Evolutionary conservation across 768 basidiomycete genomes (phyloP), one percentile per base, ranked within the genome.

Genomic region (Naganishia vishniacii): DNA sequence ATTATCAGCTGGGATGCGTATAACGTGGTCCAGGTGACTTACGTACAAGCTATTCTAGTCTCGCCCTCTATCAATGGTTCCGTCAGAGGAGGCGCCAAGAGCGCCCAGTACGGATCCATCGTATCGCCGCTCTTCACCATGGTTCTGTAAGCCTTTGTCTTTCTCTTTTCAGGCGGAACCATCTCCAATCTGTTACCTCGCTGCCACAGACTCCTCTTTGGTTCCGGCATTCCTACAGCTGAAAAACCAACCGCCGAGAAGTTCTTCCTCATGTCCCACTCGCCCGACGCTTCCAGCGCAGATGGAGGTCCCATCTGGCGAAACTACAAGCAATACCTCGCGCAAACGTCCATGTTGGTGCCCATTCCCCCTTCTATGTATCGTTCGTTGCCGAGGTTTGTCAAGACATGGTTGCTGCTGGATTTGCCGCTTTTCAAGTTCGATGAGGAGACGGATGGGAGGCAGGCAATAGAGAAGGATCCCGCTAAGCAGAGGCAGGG

Each of bases 161-260:
- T 3, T 46, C 28, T 9, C 42, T n/a, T 31, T 31, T 37, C 56
- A n/a, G 40, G n/a, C 32, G 3, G 16, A 42, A 15, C 23, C 11
- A 16, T 44, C 37, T 6, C 26, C n/a, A 25, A 9, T 8, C 44
- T 60, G 4, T 12, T 40, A 9, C 3, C 20, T 12, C 42, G n/a
- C n/a, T n/a, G n/a, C 28, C 37, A 15, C 46, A 70, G 69, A 12
- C 65, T 76, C 6, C 81, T 88, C 78, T 87, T 86, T 76, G 83
- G 79, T 5, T 85, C 85, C 12, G 87, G 86, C 9, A 70, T 88
- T n/a, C 86, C 86, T 0, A 84, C 84, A 0, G 85, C 84, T 4
- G 85, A 86, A 73, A 86, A 85, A 72, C 85, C 85, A 1, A 81
- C 82, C 42, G 85, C 85, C 0, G 82, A 82, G 70, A 80, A 80